These are phyloP conservation scores for Achaetomiella virescens DNA, from an alignment of 495 filamentous ascomycete genomes.

Conservation along the genomic window DNA sequence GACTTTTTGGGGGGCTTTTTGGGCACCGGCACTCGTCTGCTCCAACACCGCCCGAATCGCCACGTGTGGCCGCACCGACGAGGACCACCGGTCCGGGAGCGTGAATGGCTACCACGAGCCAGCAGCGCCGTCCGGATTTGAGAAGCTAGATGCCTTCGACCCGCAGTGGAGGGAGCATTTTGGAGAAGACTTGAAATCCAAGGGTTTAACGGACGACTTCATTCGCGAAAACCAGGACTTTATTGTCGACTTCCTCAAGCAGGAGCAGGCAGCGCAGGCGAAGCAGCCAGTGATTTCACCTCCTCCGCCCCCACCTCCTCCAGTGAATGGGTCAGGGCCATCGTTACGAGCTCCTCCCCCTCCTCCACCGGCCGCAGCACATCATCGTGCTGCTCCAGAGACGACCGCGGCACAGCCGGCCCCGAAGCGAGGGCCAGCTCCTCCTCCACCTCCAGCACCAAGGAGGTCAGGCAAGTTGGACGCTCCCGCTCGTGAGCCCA, in stretches of 20 bases:
- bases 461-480: conserved; percentile 52
- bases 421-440: conserved; percentile 64
- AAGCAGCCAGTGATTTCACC: conserved; percentile 47
- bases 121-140: conserved; percentile 40
- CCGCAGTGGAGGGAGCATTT: conserved; percentile 78
- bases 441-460: conserved; percentile 74
- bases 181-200: conserved; percentile 66
- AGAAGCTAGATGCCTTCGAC: conserved; percentile 74
- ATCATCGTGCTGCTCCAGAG: conserved; percentile 27
- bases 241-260: conserved; percentile 82
- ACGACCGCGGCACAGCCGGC: conserved; percentile 39
- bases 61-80: conserved; percentile 43
- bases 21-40: conserved; percentile 63
- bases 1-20: conserved; percentile 59
- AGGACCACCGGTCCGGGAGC: conserved; percentile 45
- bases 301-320: conserved; percentile 46
- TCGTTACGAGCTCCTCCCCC: conserved; percentile 52
- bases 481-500: conserved; percentile 41
- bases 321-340: conserved; percentile 24
- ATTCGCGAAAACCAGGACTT: conserved; percentile 91
- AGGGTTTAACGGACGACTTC: conserved; percentile 90
- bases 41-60: conserved; percentile 50
- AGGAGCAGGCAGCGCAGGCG: conserved; percentile 59
- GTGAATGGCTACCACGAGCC: conserved; percentile 30
- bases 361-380: conserved; percentile 41